A percentile compares a stretch with the other conserved stretches of the same genome.
Conservation (phyloP, 1,284 basidiomycete genomes). For the Ustilago vetiveriae region DNA sequence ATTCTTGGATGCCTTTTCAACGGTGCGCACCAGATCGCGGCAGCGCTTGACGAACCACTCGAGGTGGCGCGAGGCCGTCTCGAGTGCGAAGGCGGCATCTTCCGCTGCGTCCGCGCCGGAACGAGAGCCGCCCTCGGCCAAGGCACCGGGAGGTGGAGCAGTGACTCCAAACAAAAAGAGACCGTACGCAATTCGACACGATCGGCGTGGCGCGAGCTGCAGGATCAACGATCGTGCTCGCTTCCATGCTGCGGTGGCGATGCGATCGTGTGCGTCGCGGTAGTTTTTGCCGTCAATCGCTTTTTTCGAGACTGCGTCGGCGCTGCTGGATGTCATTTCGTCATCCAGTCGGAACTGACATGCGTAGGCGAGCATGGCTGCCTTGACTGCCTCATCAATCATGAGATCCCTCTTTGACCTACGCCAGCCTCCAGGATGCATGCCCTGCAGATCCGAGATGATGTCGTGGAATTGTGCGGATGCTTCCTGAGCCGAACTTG, state of each 20-base stretch:
- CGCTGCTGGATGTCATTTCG: slow-evolving; percentile 29
- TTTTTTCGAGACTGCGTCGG: slow-evolving; percentile 26
- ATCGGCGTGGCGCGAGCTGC: slow-evolving; percentile 40
- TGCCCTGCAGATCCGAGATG: slow-evolving; percentile 29
- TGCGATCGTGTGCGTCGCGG: slow-evolving; percentile 45
- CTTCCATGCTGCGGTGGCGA: slow-evolving; percentile 50
- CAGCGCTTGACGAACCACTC: slow-evolving; percentile 47
- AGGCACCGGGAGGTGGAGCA: slow-evolving; percentile 39
- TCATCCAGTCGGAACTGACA: slow-evolving; percentile 49
- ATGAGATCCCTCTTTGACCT: slow-evolving; percentile 40
- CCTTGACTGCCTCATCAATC: slow-evolving; percentile 52
- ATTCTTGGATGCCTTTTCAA: slow-evolving; percentile 35
- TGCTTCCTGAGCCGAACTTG: slow-evolving; percentile 24
- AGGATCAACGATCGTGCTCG: slow-evolving; percentile 38
- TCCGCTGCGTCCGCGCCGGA: slow-evolving; percentile 44
- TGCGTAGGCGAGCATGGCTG: slow-evolving; percentile 49
- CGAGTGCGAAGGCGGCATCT: slow-evolving; percentile 46
- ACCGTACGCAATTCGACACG: slow-evolving; percentile 41
- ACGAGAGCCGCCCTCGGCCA: slow-evolving; percentile 33
- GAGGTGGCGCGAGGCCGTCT: slow-evolving; percentile 43
- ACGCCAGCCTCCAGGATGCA: slow-evolving; percentile 42
- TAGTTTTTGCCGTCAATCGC: slow-evolving; percentile 36
- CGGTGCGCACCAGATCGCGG: slow-evolving; percentile 30
- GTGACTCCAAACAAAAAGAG: slow-evolving; percentile 48
- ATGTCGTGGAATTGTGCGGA: slow-evolving; percentile 31